Percentiles rank a stretch among this genome's conserved stretches.
phyloP scores from a whole-genome alignment of 169 alveolate genomes.

The Besnoitia besnoiti region DNA sequence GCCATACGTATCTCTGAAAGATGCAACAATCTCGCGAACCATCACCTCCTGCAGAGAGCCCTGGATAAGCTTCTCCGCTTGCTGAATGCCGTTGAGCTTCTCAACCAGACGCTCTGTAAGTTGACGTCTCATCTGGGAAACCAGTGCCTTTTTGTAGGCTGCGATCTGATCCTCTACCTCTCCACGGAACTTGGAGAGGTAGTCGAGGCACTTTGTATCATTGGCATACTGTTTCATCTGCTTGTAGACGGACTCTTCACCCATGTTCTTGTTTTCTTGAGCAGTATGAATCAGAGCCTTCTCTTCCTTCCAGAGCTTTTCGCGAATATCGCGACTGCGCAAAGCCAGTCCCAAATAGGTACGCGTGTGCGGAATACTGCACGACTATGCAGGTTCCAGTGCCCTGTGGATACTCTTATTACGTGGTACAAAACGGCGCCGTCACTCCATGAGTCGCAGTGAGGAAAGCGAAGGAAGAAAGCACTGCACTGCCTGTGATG shows the following conservation, averaged over 20 bases:
- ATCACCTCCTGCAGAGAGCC: constrained; percentile 71
- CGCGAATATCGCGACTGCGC: constrained; percentile 79
- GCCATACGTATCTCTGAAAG: constrained; percentile 26
- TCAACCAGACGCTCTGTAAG: constrained; percentile 47
- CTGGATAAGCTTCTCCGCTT: constrained; percentile 67
- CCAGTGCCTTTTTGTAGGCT: constrained; percentile 64
- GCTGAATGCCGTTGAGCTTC: constrained; percentile 68
- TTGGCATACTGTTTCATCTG: constrained; percentile 79
- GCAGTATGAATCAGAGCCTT: constrained; percentile 80
- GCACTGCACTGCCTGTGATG: too few species aligned
- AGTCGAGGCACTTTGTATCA: constrained; percentile 71
- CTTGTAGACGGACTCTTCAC: constrained; percentile 82
- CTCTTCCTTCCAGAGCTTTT: constrained; percentile 83
- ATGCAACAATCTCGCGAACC: constrained; percentile 64
- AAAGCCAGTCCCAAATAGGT: too few species aligned
- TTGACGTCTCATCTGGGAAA: constrained; percentile 51
- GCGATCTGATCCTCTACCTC: constrained; percentile 70
- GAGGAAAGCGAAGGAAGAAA: too few species aligned
- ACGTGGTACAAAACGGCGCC: too few species aligned
- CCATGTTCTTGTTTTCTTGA: constrained; percentile 78
- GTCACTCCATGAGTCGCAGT: too few species aligned
- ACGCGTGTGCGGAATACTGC: too few species aligned
- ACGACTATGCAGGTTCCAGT: too few species aligned
- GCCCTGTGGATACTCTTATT: too few species aligned
- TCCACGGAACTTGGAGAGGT: constrained; percentile 67